These are phyloP conservation scores for Chloris gayana DNA, from an alignment of 176 grass and related monocot genomes.

Conservation along the genomic window DNA sequence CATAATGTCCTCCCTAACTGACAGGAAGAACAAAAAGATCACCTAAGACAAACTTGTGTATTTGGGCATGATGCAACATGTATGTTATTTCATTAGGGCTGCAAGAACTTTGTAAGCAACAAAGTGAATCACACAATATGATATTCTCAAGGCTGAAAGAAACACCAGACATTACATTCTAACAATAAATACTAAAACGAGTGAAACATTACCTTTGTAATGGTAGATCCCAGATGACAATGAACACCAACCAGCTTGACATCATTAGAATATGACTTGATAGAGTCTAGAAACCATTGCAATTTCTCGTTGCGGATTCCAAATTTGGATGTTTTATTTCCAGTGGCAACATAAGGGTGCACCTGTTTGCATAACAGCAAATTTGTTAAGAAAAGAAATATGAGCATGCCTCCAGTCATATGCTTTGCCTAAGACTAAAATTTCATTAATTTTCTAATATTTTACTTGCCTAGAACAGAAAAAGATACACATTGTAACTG, in stretches of 20 bases:
- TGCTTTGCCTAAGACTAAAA: background rate
- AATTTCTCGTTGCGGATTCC: constrained; percentile 97
- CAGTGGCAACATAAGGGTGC: constrained; percentile 98
- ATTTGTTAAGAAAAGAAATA: constrained; percentile 4
- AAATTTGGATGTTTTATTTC: constrained; percentile 98
- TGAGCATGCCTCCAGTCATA: background rate
- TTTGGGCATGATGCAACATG: background rate
- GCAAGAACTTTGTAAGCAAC: background rate
- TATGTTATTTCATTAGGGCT: background rate
- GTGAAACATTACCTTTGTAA: constrained; percentile 74
- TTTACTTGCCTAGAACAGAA: background rate
- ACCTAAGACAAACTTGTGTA: background rate
- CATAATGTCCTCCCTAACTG: background rate
- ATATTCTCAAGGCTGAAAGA: background rate
- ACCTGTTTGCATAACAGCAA: constrained; percentile 52
- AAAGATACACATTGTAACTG: background rate
- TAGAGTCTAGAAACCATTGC: constrained; percentile 94
- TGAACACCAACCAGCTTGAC: constrained; percentile 93
- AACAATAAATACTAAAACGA: background rate
- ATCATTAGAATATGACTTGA: constrained; percentile 78
- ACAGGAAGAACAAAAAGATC: background rate
- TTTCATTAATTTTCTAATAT: background rate
- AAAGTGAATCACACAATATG: constrained; percentile 5
- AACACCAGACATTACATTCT: background rate
- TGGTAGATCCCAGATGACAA: constrained; percentile 96